Evolutionary conservation across 2,329 filamentous ascomycete species (phyloP).

Genomic region (Aspergillus aculeatinus): DNA sequence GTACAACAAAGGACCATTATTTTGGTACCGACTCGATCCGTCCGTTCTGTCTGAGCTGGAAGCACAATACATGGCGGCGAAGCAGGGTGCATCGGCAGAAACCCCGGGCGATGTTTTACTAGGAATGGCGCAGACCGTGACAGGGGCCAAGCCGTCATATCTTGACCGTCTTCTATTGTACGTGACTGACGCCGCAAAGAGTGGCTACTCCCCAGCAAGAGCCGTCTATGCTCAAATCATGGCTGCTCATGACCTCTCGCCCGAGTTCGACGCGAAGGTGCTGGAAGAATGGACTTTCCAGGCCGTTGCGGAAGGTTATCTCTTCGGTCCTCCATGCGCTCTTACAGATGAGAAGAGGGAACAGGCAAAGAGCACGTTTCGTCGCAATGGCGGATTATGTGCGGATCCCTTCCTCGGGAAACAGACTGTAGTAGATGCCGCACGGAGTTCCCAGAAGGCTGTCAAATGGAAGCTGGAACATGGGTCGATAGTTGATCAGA

Average conservation of each 20-base stretch:
- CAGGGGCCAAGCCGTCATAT: constrained; percentile 23
- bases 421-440: constrained; percentile 11
- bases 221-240: constrained; percentile 30
- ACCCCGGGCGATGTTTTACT: constrained; percentile 27
- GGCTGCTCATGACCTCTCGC: constrained; percentile 20
- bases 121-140: constrained; percentile 29
- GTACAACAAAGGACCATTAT: constrained; percentile 30
- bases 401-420: constrained; percentile 26
- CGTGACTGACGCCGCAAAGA: constrained; percentile 22
- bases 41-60: constrained; percentile 26
- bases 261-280: constrained; percentile 17
- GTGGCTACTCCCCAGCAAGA: constrained; percentile 24
- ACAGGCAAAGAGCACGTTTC: constrained; percentile 20
- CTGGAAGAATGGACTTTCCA: constrained; percentile 26
- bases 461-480: constrained; percentile 14
- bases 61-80: constrained; percentile 21
- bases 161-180: constrained; percentile 24
- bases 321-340: constrained; percentile 14
- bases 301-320: constrained; percentile 26
- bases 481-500: constrained; percentile 22
- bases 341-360: constrained; percentile 13
- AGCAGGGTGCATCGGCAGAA: constrained; percentile 10
- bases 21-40: constrained; percentile 28
- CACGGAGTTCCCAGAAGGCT: background rate
- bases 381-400: constrained; percentile 24